A percentile compares a stretch with the other conserved stretches of the same genome.
These are phyloP conservation scores for Suillus sp. DNA, from an alignment of 768 basidiomycete genomes.

Conservation along the genomic window DNA sequence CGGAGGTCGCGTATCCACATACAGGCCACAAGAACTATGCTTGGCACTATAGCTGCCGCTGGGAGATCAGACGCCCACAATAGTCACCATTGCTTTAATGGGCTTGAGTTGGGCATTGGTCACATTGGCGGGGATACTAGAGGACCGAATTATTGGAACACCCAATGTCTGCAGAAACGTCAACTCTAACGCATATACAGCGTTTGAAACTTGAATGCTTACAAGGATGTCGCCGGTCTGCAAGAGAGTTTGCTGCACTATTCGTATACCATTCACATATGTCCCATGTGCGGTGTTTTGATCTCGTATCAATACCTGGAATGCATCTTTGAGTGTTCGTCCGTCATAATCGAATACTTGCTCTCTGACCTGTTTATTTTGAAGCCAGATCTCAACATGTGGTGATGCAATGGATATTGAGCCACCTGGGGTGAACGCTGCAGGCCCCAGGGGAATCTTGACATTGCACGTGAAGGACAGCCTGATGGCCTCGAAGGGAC, in stretches of 20 bases:
- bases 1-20: neutral
- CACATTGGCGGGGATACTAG: slow-evolving; percentile 40
- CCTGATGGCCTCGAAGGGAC: slow-evolving; percentile 41
- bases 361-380: slow-evolving; percentile 42
- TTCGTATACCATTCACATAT: slow-evolving; percentile 46
- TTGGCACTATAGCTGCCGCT: neutral
- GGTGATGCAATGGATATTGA: slow-evolving; percentile 42
- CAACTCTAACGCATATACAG: slow-evolving; percentile 16
- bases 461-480: slow-evolving; percentile 34
- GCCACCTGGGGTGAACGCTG: slow-evolving; percentile 32
- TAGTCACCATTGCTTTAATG: slow-evolving; percentile 43
- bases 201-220: slow-evolving; percentile 18
- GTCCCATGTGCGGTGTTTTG: slow-evolving; percentile 50
- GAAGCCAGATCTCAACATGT: slow-evolving; percentile 52
- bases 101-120: slow-evolving; percentile 49
- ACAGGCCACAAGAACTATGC: neutral
- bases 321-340: slow-evolving; percentile 15
- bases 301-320: slow-evolving; percentile 49
- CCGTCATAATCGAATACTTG: slow-evolving; percentile 5
- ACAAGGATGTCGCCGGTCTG: slow-evolving; percentile 49
- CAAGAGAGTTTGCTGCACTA: slow-evolving; percentile 40
- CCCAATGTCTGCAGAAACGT: slow-evolving; percentile 42
- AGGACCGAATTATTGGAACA: slow-evolving; percentile 38
- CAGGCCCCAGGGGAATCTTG: slow-evolving; percentile 36
- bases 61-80: slow-evolving; percentile 33